These are phyloP conservation scores for Erysimum cheiranthoides DNA, from an alignment of 345 rosid species.

Conservation along the genomic window DNA sequence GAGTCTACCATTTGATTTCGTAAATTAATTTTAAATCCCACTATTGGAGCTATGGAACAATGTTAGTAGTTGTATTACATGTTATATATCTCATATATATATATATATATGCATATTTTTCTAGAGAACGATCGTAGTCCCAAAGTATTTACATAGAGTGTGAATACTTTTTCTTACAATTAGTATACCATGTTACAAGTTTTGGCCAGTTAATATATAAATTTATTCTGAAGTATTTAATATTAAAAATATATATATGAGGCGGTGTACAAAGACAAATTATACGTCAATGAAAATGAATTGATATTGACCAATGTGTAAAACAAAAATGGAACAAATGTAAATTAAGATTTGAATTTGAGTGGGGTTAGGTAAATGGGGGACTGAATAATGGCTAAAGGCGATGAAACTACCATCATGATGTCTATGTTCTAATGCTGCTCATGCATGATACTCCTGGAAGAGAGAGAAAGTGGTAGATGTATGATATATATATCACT, in stretches of 20 bases:
- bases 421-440: conserved; percentile 40
- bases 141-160: not conserved
- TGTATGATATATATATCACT: conserved; percentile 9
- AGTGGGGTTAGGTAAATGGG: conserved; percentile 52
- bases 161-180: not conserved
- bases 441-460: conserved; percentile 44
- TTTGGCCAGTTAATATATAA: not conserved
- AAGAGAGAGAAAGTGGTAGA: conserved; percentile 20
- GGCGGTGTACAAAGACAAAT: not conserved
- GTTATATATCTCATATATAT: too few relatives aligned
- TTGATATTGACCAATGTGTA: conserved; percentile 28
- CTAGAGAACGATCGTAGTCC: not conserved
- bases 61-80: not conserved
- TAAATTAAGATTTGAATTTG: conserved; percentile 31
- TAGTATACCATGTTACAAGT: not conserved
- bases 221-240: not conserved
- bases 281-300: conserved; percentile 9
- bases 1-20: not conserved
- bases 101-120: not conserved
- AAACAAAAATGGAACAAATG: conserved; percentile 29
- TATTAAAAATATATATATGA: not conserved
- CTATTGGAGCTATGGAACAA: not conserved
- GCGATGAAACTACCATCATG: conserved; percentile 48
- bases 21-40: not conserved
- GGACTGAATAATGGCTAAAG: conserved; percentile 63